Percentiles rank a stretch among this genome's conserved stretches.
Evolutionary conservation across 352 stramenopile genomes (phyloP).

Genomic region (Phytophthora pini): DNA sequence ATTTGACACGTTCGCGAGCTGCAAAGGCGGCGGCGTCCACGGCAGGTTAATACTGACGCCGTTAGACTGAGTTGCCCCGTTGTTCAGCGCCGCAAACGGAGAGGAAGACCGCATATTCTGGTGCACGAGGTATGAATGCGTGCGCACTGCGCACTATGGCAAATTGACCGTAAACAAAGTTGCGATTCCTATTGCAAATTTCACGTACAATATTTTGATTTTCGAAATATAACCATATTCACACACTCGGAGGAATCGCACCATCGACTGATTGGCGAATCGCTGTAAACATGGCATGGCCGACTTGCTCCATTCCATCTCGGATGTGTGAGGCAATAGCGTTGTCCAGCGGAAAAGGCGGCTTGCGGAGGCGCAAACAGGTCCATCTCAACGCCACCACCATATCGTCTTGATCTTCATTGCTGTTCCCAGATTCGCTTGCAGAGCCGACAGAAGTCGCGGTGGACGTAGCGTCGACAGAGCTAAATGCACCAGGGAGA

Average conservation of each 20-base stretch:
- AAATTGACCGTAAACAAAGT: neutral
- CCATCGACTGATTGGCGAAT: conserved; percentile 28
- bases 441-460: neutral
- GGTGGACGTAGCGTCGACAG: neutral
- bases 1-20: conserved; percentile 3
- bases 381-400: conserved; percentile 43
- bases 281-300: conserved; percentile 32
- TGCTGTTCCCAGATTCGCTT: conserved; percentile 2
- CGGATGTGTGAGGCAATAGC: conserved; percentile 23
- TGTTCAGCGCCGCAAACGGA: neutral
- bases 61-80: neutral
- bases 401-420: conserved; percentile 16
- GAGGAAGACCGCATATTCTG: conserved; percentile 1
- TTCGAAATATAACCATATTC: too few relatives aligned
- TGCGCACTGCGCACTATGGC: too few relatives aligned
- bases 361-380: conserved; percentile 44
- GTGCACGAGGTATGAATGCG: neutral
- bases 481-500: conserved; percentile 8
- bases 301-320: conserved; percentile 31
- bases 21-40: conserved; percentile 13
- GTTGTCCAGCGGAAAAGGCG: conserved; percentile 25
- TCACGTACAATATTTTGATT: too few relatives aligned
- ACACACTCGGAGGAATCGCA: neutral
- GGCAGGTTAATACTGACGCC: conserved; percentile 5
- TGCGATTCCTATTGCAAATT: too few relatives aligned